A percentile compares a stretch with the other conserved stretches of the same genome.
These are phyloP conservation scores for Pythium sp. DNA, from an alignment of 352 stramenopile species.

Conservation along the genomic window DNA sequence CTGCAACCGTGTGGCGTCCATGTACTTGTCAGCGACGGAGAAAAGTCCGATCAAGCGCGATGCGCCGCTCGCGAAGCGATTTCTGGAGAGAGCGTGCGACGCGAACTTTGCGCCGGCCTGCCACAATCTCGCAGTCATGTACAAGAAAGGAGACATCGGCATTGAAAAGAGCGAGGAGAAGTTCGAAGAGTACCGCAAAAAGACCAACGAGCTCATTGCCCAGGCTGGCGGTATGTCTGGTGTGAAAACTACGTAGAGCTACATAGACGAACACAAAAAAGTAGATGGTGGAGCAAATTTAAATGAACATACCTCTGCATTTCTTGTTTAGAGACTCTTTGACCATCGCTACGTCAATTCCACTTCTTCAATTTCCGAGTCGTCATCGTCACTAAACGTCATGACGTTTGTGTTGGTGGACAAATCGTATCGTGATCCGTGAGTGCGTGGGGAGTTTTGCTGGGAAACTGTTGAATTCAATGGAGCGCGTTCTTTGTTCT, in stretches of 20 bases:
- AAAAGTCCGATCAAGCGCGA: constrained; percentile 47
- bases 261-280: not conserved
- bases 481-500: not conserved
- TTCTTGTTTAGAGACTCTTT: not conserved
- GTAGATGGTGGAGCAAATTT: not conserved
- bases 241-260: constrained; percentile 37
- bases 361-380: constrained; percentile 66
- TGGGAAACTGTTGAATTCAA: not conserved
- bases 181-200: constrained; percentile 73
- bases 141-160: constrained; percentile 81
- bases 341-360: constrained; percentile 22
- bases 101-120: constrained; percentile 85
- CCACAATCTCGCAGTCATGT: constrained; percentile 89
- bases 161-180: constrained; percentile 59
- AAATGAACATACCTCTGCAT: not conserved
- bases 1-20: constrained; percentile 78
- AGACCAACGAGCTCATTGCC: constrained; percentile 73
- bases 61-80: constrained; percentile 54
- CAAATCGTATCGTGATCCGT: not conserved
- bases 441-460: constrained; percentile 1
- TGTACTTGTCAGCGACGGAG: constrained; percentile 52
- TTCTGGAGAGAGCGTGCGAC: constrained; percentile 72
- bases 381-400: constrained; percentile 32
- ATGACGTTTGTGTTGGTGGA: constrained; percentile 18
- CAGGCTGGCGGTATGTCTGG: constrained; percentile 62